Conservation (phyloP, 2,329 filamentous ascomycete species). For the Geosmithia putterillii region DNA sequence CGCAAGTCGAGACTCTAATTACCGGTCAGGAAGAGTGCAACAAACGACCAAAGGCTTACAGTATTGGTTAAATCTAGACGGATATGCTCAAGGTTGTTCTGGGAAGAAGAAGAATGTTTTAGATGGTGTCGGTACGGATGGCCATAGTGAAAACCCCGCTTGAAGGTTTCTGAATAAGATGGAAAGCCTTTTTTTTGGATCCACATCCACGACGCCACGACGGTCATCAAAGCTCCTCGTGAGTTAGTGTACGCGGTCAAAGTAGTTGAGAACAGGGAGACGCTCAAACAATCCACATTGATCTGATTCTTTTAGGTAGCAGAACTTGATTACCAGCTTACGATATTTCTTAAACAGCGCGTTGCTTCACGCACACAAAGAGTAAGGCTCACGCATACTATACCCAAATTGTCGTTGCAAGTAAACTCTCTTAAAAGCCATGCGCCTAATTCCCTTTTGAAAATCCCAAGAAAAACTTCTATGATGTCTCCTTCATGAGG, state of each 20-base stretch:
- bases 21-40: background rate
- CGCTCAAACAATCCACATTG: too few relatives aligned
- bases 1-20: background rate
- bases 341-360: too few relatives aligned
- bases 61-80: too few relatives aligned
- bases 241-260: background rate
- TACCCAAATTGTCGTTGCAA: background rate
- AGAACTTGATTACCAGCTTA: too few relatives aligned
- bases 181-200: background rate
- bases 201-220: background rate
- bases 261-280: background rate
- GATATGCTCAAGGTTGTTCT: background rate
- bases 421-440: background rate
- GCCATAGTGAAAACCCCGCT: background rate
- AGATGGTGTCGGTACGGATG: background rate
- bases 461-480: background rate
- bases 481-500: background rate
- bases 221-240: background rate
- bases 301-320: too few relatives aligned
- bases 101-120: background rate
- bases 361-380: too few relatives aligned
- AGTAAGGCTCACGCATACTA: too few relatives aligned
- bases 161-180: background rate
- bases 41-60: too few relatives aligned
- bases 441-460: background rate